Conservation (phyloP, 139 green algal species). For the Chlamydomonas incerta region DNA sequence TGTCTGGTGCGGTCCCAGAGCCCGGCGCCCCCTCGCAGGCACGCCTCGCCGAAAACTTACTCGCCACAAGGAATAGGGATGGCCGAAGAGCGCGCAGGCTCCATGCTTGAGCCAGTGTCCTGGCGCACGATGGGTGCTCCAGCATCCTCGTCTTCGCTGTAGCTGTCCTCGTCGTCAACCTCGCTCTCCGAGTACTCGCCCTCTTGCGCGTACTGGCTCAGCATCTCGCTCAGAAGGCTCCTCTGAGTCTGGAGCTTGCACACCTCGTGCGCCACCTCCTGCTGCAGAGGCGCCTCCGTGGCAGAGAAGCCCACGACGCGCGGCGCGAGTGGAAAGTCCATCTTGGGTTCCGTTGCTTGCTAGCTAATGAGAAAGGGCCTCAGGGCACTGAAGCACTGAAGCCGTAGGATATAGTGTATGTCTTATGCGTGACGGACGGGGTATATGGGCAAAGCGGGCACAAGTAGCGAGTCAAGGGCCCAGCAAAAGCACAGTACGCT, state of each 20-base stretch:
- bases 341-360: background rate
- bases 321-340: background rate
- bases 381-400: background rate
- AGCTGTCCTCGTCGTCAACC: background rate
- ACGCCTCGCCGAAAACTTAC: background rate
- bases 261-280: background rate
- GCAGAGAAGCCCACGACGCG: slow-evolving; percentile 18
- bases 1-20: too few relatives aligned
- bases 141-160: background rate
- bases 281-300: background rate
- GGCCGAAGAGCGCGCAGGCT: background rate
- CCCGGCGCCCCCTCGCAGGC: too few relatives aligned
- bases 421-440: background rate
- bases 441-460: too few relatives aligned
- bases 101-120: background rate
- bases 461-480: too few relatives aligned
- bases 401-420: background rate
- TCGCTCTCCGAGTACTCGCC: background rate
- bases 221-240: slow-evolving; percentile 2
- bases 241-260: slow-evolving; percentile 31
- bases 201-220: background rate
- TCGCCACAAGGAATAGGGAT: background rate
- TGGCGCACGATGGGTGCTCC: background rate
- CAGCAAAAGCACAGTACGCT: too few relatives aligned
- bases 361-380: background rate